A percentile compares a stretch with the other conserved stretches of the same genome.
Conservation (phyloP, 192 early-diverging fungal species). For the Geosiphon pyriformis region DNA sequence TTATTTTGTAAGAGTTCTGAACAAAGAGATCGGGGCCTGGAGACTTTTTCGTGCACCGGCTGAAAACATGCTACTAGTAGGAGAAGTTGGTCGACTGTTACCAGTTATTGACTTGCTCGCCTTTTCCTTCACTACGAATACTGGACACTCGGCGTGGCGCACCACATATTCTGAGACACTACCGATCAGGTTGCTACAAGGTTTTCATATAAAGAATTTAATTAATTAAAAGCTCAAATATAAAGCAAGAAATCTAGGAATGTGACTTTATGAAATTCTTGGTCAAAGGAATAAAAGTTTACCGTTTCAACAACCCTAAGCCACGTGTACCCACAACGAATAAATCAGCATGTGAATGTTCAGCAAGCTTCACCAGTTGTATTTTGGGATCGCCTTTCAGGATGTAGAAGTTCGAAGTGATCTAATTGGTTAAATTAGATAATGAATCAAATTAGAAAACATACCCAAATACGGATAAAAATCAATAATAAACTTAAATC, state of each 20-base stretch:
- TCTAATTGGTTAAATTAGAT: constrained; percentile 6
- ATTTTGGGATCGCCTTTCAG: constrained; percentile 17
- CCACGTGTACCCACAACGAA: constrained; percentile 9
- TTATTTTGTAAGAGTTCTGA: constrained; percentile 17
- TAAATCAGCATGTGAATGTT: constrained; percentile 7
- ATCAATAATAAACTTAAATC: neutral
- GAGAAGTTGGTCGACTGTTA: constrained; percentile 4
- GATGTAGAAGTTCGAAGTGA: constrained; percentile 14
- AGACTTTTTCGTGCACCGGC: neutral
- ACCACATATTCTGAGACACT: constrained; percentile 14
- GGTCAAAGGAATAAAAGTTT: neutral
- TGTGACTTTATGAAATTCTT: no score
- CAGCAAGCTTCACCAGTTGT: constrained; percentile 8
- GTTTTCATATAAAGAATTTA: no score
- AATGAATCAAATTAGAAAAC: neutral
- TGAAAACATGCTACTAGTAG: neutral
- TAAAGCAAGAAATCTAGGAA: no score
- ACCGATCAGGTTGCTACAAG: constrained; percentile 9
- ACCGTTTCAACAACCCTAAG: constrained; percentile 14
- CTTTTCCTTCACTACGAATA: constrained; percentile 9
- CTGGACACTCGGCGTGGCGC: neutral
- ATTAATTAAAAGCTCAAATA: no score
- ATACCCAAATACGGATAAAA: neutral
- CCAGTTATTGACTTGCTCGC: neutral
- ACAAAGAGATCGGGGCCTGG: neutral